Evolutionary conservation across 305 asterid genomes (phyloP), one percentile per base, ranked within the genome.

Genomic region (Plantago coronopus): DNA sequence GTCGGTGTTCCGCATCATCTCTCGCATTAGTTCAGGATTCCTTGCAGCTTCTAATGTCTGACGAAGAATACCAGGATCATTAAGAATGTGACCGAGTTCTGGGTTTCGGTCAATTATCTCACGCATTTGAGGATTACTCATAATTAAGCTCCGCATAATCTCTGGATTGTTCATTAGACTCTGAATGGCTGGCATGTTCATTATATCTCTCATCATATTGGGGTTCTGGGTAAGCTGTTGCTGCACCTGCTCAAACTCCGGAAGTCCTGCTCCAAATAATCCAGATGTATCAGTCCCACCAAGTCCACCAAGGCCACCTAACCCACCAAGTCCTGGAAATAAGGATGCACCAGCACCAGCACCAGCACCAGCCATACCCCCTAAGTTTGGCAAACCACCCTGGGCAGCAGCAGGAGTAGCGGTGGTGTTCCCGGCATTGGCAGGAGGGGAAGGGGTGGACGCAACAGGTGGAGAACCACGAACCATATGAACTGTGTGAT

Each of bases 1-100:
- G 73, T 85, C 94, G 56, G 90, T 85, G 70, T 85, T 85, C 29
- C 94, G 78, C 90, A 85, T 85, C 90, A 85, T 83, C 80, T 85
- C 94, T 47, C 88, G 88, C 95, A 86, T 79, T 34, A 86, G 70
- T 65, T 86, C 95, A 20, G 95, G 95, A 63, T 83, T 86, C 79
- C 95, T 74, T 57, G 88, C 83, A 62, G 91, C 81, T 67, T 86
- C 95, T 66, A 86, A 53, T 45, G 88, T 81, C 66, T 86, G 91
- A 27, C 88, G 76, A 62, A 86, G 91, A 74, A 79, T 78, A 64
- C 81, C 62, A 17, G 95, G 95, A 71, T 86, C 95, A 56, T 83
- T 86, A 37, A 86, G 85, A 62, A 86, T 69, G 58, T 86, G 95
- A 62, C 63, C 90, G 54, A 83, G 94, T 67, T 85, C 94, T 61